Base-by-base conservation (phyloP, 2,329 filamentous ascomycete genomes). In the Colletotrichum orchidophilum region DNA sequence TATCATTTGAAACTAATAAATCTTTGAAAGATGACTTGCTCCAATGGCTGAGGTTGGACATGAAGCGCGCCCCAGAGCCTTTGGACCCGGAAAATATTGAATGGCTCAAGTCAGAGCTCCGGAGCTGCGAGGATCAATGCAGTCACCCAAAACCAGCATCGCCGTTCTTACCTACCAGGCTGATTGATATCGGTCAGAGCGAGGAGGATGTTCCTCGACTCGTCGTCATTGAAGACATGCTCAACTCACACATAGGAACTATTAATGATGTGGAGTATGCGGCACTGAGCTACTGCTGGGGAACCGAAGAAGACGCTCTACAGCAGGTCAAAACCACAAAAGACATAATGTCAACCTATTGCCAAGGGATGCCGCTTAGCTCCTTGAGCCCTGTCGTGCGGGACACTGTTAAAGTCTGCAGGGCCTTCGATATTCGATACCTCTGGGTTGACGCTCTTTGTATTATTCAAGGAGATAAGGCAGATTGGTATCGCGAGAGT, bases 371-470 rank as follows among this genome's bases (percentile, higher is more conserved):
- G 0, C n/a, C 64, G 4, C 33, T 63, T 2, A 1, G 6, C 1
- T 46, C 49, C 15, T n/a, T 67, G 12, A 63, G 50, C 9, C 55
- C 55, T 0, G 35, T 61, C 9, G 13, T 63, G 9, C 27, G 35
- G 9, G 64, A 63, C 11, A 55, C 64, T 3, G 57, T 67, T 24
- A 31, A 15, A 3, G 46, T 24, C 1, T 67, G 64, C 31, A 46
- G 57, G 21, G 57, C 64, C 8, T 69, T 80, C 2, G 72, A 70
- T 3, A 57, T 78, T 3, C 65, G 57, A 3, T 78, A 77, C 57
- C 50, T 80, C 1, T 80, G 77, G 78, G 75, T 80, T 13, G 78
- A 80, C 52, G 72, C 76, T 2, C 66, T 80, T 2, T 80, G 78
- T 60, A 80, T 80, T 21, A 49, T 78, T 18, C 78, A 80, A 63